Percentiles rank a stretch among this genome's conserved stretches.
phyloP scores from a whole-genome alignment of 805 yeast genomes.

The Lipomyces yamanashiensis region DNA sequence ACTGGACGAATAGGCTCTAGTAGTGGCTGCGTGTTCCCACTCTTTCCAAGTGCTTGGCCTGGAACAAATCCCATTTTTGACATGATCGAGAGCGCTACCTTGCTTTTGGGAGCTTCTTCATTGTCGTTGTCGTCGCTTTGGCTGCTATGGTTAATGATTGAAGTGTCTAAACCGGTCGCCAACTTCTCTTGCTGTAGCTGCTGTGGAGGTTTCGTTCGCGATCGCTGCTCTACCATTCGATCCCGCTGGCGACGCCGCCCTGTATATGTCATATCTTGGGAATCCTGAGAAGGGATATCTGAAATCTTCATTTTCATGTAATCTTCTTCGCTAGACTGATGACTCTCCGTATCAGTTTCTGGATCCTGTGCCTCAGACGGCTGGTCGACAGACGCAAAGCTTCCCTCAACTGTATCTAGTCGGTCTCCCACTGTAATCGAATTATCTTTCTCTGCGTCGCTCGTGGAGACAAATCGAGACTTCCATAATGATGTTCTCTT shows the following conservation, averaged over 20 bases:
- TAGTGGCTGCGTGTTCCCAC: conserved; percentile 21
- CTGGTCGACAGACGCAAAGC: too few relatives aligned
- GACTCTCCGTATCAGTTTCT: not conserved
- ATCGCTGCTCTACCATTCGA: conserved; percentile 8
- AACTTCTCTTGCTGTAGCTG: conserved; percentile 23
- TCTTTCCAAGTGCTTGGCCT: conserved; percentile 53
- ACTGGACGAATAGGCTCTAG: conserved; percentile 44
- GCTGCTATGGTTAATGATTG: not conserved
- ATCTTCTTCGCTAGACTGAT: conserved; percentile 1
- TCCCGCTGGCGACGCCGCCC: conserved; percentile 9
- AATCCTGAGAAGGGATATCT: conserved; percentile 9
- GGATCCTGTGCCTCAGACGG: too few relatives aligned
- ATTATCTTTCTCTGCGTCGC: too few relatives aligned
- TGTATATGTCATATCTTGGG: conserved; percentile 22
- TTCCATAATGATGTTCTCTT: too few relatives aligned
- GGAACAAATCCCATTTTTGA: conserved; percentile 61
- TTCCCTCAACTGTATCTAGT: too few relatives aligned
- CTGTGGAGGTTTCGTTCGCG: conserved; percentile 7
- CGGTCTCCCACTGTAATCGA: too few relatives aligned
- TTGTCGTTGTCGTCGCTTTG: conserved; percentile 11
- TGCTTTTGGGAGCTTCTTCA: conserved; percentile 38
- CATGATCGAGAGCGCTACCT: conserved; percentile 53
- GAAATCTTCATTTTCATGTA: conserved; percentile 31
- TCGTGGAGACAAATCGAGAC: too few relatives aligned
- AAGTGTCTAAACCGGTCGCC: conserved; percentile 15